Conservation (phyloP, 2,329 filamentous ascomycete genomes). For the Fusarium chaquense region DNA sequence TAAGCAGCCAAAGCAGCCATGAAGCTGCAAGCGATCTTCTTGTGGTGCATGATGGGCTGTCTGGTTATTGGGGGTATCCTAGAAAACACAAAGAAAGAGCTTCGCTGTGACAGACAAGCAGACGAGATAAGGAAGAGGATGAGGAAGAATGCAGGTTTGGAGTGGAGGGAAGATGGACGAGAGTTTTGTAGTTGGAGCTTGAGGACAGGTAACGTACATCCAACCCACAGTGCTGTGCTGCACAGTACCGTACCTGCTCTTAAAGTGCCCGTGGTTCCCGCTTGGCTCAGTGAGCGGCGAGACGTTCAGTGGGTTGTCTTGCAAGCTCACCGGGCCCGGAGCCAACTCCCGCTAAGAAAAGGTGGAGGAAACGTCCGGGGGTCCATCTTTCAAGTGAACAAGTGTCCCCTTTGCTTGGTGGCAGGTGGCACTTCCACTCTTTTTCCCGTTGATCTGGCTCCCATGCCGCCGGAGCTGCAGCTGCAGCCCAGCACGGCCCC, state of each 20-base stretch:
- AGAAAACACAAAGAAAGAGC: conserved; percentile 39
- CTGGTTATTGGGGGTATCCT: conserved; percentile 40
- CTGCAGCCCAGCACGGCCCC: conserved; percentile 32
- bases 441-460: conserved; percentile 22
- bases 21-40: conserved; percentile 65
- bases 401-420: conserved; percentile 56
- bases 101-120: conserved; percentile 37
- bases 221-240: conserved; percentile 11
- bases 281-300: conserved; percentile 6
- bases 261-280: conserved; percentile 2
- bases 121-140: conserved; percentile 31
- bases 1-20: conserved; percentile 67
- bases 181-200: conserved; percentile 54
- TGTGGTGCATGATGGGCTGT: conserved; percentile 60
- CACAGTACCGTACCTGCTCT: conserved; percentile 9
- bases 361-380: conserved; percentile 26
- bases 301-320: conserved; percentile 6
- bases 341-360: conserved; percentile 39
- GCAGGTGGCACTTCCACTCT: conserved; percentile 22
- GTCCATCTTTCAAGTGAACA: conserved; percentile 55
- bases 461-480: conserved; percentile 34
- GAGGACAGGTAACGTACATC: conserved; percentile 40
- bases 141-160: conserved; percentile 35
- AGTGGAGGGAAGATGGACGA: conserved; percentile 43
- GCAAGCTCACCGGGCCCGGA: conserved; percentile 23